phyloP scores from a whole-genome alignment of 148 eudicot species.

The Arbutus unedo region DNA sequence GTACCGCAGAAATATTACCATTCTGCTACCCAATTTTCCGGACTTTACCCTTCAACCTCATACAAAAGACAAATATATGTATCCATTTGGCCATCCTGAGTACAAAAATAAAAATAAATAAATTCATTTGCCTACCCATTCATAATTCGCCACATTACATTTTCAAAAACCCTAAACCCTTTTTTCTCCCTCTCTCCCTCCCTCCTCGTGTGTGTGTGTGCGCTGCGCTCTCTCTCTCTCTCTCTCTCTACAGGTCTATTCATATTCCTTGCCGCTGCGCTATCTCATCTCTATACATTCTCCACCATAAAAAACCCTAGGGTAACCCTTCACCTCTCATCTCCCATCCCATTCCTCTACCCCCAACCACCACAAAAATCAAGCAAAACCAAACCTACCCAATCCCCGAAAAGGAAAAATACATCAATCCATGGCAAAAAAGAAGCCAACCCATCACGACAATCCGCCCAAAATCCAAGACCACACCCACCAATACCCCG shows the following conservation, averaged over 20 bases:
- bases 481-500: conserved; percentile 12
- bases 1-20: too few relatives aligned
- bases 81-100: too few relatives aligned
- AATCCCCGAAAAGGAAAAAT: not conserved
- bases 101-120: too few relatives aligned
- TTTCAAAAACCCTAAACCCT: not conserved
- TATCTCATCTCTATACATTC: not conserved
- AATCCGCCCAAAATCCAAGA: conserved; percentile 25
- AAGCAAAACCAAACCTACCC: not conserved
- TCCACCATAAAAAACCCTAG: conserved; percentile 10
- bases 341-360: conserved; percentile 11
- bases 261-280: not conserved
- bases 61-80: too few relatives aligned
- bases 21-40: too few relatives aligned
- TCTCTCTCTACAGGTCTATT: not conserved
- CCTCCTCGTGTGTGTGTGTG: not conserved
- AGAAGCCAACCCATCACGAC: conserved; percentile 41
- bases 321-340: conserved; percentile 27
- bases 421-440: conserved; percentile 59
- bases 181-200: not conserved
- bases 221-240: not conserved
- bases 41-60: too few relatives aligned
- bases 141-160: not conserved
- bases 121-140: too few relatives aligned
- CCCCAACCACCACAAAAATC: conserved; percentile 4